Base-by-base conservation (phyloP, 164 flowering plant genomes). In the Stephania yunnanensis region DNA sequence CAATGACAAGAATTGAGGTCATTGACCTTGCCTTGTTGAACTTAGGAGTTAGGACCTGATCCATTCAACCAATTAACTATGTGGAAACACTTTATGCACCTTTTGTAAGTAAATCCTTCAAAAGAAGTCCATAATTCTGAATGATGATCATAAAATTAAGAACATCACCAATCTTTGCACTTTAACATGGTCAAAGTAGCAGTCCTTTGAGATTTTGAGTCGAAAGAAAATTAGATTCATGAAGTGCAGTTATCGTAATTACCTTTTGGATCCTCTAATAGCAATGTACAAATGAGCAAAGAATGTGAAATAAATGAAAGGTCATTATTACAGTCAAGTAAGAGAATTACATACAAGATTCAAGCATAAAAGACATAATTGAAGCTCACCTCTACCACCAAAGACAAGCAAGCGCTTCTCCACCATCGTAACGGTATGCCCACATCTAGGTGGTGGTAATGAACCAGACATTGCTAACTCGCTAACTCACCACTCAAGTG, bases 401-500 rank as follows among this genome's bases (percentile, higher is more conserved):
- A 87, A 94, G 36, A 92, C 88, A 75, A 94, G 94, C 76, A 96
- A 78, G 20, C 98, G 83, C 76, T 94, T 96, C 89, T 96, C 99
- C 74, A 96, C 88, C 97, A 96, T 94, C 53, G 94, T 91, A 12
- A 91, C 98, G 52, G 97, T 89, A 81, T 96, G 99, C 64, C 98
- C 99, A 89, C 99, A 96, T 85, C 99, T 86, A 68, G 97, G 93
- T 13, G 98, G 92, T 69, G 99, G 98, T 82, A 87, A 73, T 52
- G 93, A 71, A 70, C 99, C 98, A 53, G 91, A 74, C 75, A 92
- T 84, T 10, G 93, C 78, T 72, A 94, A 85, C 84, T 94, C 97
- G 70, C 78, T 89, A n/a, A n/a, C n/a, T n/a, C n/a, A n/a, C 99
- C 98, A 96, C 81, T 96, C 97, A 76, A 96, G 94, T 76, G 98